phyloP scores from a whole-genome alignment of 768 basidiomycete species.

The Goffeauzyma gilvescens region DNA sequence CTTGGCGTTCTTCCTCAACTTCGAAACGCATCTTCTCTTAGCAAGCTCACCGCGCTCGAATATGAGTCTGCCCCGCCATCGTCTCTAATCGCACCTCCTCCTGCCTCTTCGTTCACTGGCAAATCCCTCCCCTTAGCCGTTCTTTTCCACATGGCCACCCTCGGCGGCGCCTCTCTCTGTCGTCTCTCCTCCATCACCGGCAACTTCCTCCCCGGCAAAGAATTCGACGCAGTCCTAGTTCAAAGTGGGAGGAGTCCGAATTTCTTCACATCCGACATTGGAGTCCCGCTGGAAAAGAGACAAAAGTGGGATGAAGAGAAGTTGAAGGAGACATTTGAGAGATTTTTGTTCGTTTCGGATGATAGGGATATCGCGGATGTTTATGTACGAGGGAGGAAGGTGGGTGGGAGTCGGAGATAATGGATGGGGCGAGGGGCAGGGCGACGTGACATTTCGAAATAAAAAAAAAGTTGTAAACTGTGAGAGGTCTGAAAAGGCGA shows the following conservation, averaged over 20 bases:
- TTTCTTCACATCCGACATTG: conserved; percentile 20
- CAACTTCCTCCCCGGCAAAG: conserved; percentile 59
- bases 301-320: conserved; percentile 8
- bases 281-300: too few species aligned
- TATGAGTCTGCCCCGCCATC: background rate
- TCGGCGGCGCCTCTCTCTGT: conserved; percentile 76
- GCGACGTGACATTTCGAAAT: too few species aligned
- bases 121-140: conserved; percentile 52
- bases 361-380: conserved; percentile 46
- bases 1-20: conserved; percentile 55
- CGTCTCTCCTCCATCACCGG: conserved; percentile 50
- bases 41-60: conserved; percentile 52
- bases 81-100: conserved; percentile 11
- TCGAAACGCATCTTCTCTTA: conserved; percentile 49
- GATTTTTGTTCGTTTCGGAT: conserved; percentile 72
- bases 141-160: conserved; percentile 72
- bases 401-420: conserved; percentile 42
- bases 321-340: conserved; percentile 52
- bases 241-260: conserved; percentile 34
- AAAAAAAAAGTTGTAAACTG: too few species aligned
- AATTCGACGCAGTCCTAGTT: conserved; percentile 73
- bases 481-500: too few species aligned
- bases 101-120: conserved; percentile 12
- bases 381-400: conserved; percentile 58
- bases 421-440: background rate